Percentiles rank a stretch among this genome's conserved stretches.
Conservation (phyloP, 1,284 basidiomycete species). For the Cerrena zonata region DNA sequence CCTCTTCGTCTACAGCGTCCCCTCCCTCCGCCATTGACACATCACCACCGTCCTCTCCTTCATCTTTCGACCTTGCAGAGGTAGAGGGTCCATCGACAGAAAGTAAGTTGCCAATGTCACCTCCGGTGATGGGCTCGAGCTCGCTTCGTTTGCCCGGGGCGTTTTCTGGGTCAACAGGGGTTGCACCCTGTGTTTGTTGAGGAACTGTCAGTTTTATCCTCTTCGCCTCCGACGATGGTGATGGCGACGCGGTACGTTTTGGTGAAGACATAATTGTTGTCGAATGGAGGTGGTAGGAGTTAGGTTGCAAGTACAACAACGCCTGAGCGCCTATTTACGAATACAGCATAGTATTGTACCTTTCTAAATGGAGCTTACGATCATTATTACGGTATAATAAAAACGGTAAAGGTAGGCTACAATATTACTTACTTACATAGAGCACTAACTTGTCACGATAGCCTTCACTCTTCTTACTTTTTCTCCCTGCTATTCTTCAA, state of each 20-base stretch:
- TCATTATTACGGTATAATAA: too few relatives aligned
- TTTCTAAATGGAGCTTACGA: too few relatives aligned
- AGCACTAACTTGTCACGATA: too few relatives aligned
- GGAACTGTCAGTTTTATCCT: constrained; percentile 60
- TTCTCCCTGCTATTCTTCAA: too few relatives aligned
- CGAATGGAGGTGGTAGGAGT: too few relatives aligned
- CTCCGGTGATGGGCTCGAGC: constrained; percentile 64
- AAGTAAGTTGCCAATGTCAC: constrained; percentile 67
- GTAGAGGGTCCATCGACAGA: constrained; percentile 38
- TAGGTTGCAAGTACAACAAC: too few relatives aligned
- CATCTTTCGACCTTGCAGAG: constrained; percentile 50
- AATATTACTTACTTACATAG: too few relatives aligned
- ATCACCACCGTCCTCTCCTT: constrained; percentile 62
- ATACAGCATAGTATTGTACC: too few relatives aligned
- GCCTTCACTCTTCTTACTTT: too few relatives aligned
- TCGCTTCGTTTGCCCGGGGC: constrained; percentile 71
- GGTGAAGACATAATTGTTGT: constrained; percentile 41
- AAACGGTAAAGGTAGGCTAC: too few relatives aligned
- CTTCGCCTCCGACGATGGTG: constrained; percentile 55
- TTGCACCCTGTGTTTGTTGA: constrained; percentile 56
- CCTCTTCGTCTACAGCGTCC: constrained; percentile 65
- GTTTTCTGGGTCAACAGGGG: constrained; percentile 68
- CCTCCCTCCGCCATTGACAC: constrained; percentile 70
- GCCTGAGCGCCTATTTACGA: too few relatives aligned
- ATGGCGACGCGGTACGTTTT: constrained; percentile 66